Evolutionary conservation across 192 early-diverging fungal genomes (phyloP).

Genomic region (Backusella psychrophila): DNA sequence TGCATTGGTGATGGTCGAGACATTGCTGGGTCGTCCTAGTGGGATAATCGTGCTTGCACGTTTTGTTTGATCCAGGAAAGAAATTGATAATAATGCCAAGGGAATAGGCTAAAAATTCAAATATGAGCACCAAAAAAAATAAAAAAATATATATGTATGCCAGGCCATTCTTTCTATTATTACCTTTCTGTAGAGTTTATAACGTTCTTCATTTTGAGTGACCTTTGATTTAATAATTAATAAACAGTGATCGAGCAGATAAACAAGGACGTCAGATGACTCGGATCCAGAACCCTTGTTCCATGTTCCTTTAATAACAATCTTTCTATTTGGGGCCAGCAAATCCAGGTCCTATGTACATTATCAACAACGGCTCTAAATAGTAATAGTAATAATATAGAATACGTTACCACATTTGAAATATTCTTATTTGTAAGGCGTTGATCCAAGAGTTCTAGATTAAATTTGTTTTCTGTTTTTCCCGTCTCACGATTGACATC

Average conservation of each 20-base stretch:
- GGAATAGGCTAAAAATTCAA: slow-evolving; percentile 75
- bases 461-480: slow-evolving; percentile 83
- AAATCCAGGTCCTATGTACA: slow-evolving; percentile 67
- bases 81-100: slow-evolving; percentile 66
- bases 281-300: slow-evolving; percentile 60
- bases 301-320: slow-evolving; percentile 80
- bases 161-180: too few relatives aligned
- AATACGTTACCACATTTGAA: slow-evolving; percentile 13
- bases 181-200: slow-evolving; percentile 57
- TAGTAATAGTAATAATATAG: neutral
- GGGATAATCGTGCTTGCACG: slow-evolving; percentile 27
- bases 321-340: slow-evolving; percentile 61
- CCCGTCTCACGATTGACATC: slow-evolving; percentile 88
- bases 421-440: slow-evolving; percentile 54
- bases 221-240: slow-evolving; percentile 69
- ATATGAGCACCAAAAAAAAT: neutral
- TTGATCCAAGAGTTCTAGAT: slow-evolving; percentile 72
- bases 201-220: slow-evolving; percentile 55
- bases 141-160: too few relatives aligned
- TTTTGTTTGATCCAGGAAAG: slow-evolving; percentile 26
- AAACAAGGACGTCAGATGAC: slow-evolving; percentile 68
- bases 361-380: neutral
- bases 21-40: slow-evolving; percentile 23
- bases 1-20: slow-evolving; percentile 13
- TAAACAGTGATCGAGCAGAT: slow-evolving; percentile 85